phyloP scores from a whole-genome alignment of 768 basidiomycete genomes.

The Agaricus sinodeliciosus region DNA sequence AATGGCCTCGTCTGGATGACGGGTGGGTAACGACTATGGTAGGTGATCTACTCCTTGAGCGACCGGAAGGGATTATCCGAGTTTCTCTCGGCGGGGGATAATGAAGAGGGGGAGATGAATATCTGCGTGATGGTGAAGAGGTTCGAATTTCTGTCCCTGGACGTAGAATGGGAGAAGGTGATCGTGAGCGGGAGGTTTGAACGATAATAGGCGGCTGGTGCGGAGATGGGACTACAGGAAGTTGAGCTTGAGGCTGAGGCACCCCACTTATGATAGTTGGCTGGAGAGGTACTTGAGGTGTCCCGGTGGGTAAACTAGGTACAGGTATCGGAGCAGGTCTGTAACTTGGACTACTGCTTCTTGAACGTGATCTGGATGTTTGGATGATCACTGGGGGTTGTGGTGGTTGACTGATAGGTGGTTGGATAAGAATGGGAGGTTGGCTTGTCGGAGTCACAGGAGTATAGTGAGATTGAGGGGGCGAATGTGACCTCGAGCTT shows the following conservation, averaged over 20 bases:
- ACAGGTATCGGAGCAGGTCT: slow-evolving; percentile 3
- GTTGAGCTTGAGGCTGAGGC: neutral
- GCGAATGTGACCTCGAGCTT: slow-evolving; percentile 17
- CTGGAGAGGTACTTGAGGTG: slow-evolving; percentile 5
- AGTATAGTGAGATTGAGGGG: slow-evolving; percentile 2
- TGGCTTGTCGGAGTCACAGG: neutral
- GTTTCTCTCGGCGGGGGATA: slow-evolving; percentile 1
- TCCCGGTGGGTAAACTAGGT: neutral
- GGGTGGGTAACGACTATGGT: neutral
- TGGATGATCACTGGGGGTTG: slow-evolving; percentile 4
- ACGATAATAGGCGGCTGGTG: slow-evolving; percentile 11
- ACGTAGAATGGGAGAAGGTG: neutral
- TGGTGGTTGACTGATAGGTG: neutral
- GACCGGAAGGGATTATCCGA: slow-evolving; percentile 4
- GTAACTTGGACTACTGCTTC: neutral
- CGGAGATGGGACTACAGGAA: neutral
- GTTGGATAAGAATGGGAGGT: neutral
- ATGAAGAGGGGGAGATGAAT: slow-evolving; percentile 12
- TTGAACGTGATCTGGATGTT: neutral
- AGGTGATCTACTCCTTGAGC: slow-evolving; percentile 3
- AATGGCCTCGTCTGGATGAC: neutral
- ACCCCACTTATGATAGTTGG: slow-evolving; percentile 11
- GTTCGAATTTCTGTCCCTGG: neutral
- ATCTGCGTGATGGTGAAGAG: slow-evolving; percentile 1
- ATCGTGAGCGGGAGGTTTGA: slow-evolving; percentile 9